phyloP scores from a whole-genome alignment of 2,329 filamentous ascomycete genomes.

The Aureobasidium sp. region DNA sequence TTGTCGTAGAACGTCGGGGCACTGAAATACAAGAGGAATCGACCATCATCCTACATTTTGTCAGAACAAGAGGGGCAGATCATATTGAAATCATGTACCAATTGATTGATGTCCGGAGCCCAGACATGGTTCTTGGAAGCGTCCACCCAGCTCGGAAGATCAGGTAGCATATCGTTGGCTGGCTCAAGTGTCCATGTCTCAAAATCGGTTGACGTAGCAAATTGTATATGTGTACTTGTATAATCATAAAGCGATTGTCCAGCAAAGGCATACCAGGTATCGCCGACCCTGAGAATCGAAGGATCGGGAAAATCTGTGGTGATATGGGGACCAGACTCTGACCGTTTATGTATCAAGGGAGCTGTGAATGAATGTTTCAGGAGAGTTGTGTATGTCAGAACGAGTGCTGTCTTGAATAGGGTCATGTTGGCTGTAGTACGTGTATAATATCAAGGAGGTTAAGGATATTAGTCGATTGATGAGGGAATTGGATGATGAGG shows the following conservation, averaged over 20 bases:
- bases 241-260: slow-evolving; percentile 24
- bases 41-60: slow-evolving; percentile 20
- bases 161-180: slow-evolving; percentile 27
- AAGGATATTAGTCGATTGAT: neutral
- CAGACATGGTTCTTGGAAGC: slow-evolving; percentile 25
- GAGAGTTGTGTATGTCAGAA: neutral
- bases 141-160: slow-evolving; percentile 26
- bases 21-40: slow-evolving; percentile 27
- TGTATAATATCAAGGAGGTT: neutral
- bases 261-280: slow-evolving; percentile 32
- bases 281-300: slow-evolving; percentile 26
- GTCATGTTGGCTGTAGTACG: neutral
- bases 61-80: neutral
- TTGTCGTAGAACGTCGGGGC: slow-evolving; percentile 20
- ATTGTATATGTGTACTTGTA: slow-evolving; percentile 27
- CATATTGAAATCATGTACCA: slow-evolving; percentile 10
- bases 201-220: slow-evolving; percentile 31
- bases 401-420: neutral
- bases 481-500: neutral
- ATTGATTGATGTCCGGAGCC: slow-evolving; percentile 30
- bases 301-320: slow-evolving; percentile 27
- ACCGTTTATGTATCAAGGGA: neutral
- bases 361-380: neutral
- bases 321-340: slow-evolving; percentile 16
- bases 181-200: slow-evolving; percentile 24